Conservation (phyloP, 73 alveolate genomes). For the Paramecium biaurelia region DNA sequence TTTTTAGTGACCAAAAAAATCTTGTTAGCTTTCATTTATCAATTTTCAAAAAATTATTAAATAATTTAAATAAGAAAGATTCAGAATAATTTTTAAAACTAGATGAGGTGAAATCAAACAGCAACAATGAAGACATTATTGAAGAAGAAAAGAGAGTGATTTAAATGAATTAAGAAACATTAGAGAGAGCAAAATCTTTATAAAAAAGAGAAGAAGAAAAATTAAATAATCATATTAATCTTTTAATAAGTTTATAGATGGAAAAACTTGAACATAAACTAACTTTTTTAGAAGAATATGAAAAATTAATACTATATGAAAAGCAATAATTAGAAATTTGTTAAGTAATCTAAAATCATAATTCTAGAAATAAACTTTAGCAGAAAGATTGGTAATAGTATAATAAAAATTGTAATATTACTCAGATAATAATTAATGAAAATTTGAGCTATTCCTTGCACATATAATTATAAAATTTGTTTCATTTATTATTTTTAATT, state of each 20-base stretch:
- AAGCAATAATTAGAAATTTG: conserved; percentile 39
- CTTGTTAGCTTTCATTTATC: conserved; percentile 47
- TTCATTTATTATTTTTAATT: not conserved
- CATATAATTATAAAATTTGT: not conserved
- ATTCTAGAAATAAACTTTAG: conserved; percentile 23
- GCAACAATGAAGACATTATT: not conserved
- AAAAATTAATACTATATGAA: conserved; percentile 55
- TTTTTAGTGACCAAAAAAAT: not conserved
- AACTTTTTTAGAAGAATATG: conserved; percentile 55
- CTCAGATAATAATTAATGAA: conserved; percentile 18
- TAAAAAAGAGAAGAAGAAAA: conserved; percentile 56
- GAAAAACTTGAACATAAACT: conserved; percentile 54
- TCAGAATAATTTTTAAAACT: not conserved
- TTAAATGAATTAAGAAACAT: conserved; percentile 28
- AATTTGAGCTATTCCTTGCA: not conserved
- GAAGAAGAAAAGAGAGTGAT: conserved; percentile 28
- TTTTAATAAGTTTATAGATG: conserved; percentile 40
- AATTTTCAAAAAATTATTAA: not conserved
- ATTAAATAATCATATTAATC: conserved; percentile 30
- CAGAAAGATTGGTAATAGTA: conserved; percentile 15
- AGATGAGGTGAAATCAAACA: not conserved
- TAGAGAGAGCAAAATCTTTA: conserved; percentile 45
- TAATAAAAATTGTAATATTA: not conserved
- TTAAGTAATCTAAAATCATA: not conserved
- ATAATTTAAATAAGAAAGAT: not conserved